Base-by-base conservation (phyloP, 2,329 filamentous ascomycete species). In the Fusarium stilboides region DNA sequence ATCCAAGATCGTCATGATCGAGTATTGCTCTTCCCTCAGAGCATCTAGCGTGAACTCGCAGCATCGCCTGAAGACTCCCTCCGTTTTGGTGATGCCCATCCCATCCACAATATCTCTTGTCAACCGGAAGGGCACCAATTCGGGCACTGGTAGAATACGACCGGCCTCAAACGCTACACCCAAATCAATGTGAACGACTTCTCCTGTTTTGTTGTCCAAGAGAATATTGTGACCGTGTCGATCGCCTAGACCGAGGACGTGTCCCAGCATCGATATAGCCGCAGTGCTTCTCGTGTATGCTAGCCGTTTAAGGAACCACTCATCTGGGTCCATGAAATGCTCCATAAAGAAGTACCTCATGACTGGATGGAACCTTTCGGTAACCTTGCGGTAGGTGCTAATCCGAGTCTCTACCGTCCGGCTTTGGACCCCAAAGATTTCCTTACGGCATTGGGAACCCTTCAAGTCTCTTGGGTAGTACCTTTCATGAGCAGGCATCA, bases 261-360 rank as follows among this genome's bases (percentile, higher is more conserved):
- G 93, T 2, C 96, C 96, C 0, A 99, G 88, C 74, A 99, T 98
- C 0, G 94, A 98, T 62, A 98, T 95, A 6, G 95, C 94, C 1
- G 96, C 96, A 0, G 95, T 98, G 42, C 92, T 96, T 62, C 96
- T 89, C 2, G 94, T 97, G 77, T 99, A 99, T 8, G 95, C 94
- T 12, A 97, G 87, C 8, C 97, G 89, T 72, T 91, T 93, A 62
- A 89, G 87, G 75, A 98, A 99, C 96, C 96, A 99, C 72, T 97
- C 94, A 76, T 99, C 95, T 0, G 96, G 96, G 68, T 97, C 94
- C 52, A 91, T 86, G 77, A 97, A 99, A 64, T 92, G 89, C 78
- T 99, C 96, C 84, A 98, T 94, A 78, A 99, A 97, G 82, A 99
- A 99, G 82, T 94, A 97, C 58, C 92, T 89, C 90, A 99, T 92